Evolutionary conservation across 169 alveolate genomes (phyloP).

Genomic region (Pseudocohnilembus persalinus): DNA sequence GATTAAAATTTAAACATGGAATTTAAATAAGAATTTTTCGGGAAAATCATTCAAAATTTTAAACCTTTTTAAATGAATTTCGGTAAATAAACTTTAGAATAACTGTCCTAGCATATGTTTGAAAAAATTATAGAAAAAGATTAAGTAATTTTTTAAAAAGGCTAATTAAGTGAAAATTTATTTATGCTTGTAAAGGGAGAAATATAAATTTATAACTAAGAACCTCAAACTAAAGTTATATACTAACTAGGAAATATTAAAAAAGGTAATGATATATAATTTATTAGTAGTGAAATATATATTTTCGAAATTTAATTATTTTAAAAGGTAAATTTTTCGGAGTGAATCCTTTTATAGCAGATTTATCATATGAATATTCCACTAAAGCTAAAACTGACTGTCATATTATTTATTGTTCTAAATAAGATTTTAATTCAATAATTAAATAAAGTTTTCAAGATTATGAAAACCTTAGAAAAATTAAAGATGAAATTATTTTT

Average conservation of each 20-base stretch:
- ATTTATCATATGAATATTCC: background rate
- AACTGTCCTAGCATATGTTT: background rate
- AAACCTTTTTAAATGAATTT: background rate
- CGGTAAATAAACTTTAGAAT: background rate
- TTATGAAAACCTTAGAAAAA: background rate
- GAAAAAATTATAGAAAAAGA: background rate
- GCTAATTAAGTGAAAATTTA: background rate
- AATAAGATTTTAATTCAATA: background rate
- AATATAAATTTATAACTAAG: background rate
- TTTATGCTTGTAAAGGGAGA: background rate
- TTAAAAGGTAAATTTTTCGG: background rate
- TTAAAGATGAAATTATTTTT: background rate
- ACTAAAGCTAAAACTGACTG: background rate
- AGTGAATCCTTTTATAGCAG: background rate
- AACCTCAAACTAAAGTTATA: background rate
- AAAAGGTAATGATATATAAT: background rate
- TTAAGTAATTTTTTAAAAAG: background rate
- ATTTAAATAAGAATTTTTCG: background rate
- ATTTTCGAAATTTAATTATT: too few relatives aligned
- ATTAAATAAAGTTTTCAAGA: background rate
- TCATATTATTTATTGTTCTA: background rate
- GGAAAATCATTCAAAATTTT: background rate
- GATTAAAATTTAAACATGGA: background rate
- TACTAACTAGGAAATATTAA: background rate
- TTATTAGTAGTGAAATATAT: background rate